Conservation (phyloP, 1,284 basidiomycete species). For the Moesziomyces sp. region DNA sequence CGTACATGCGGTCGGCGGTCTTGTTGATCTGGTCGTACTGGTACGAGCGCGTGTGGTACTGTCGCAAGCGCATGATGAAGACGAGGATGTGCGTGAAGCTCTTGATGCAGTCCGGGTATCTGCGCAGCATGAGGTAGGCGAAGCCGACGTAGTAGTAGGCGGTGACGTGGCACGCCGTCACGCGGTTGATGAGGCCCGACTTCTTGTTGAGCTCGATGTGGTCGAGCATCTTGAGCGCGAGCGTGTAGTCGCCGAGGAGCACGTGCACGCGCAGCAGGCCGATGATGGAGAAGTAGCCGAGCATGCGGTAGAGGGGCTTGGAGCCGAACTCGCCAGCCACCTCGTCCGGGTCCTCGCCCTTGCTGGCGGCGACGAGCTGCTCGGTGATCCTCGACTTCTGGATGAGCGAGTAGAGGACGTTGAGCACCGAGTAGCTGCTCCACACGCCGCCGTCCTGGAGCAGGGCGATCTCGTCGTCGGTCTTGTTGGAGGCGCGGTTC, state of each 20-base stretch:
- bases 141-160: slow-evolving; percentile 96
- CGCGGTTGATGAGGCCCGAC: slow-evolving; percentile 59
- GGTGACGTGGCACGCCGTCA: slow-evolving; percentile 75
- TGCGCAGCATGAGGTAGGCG: slow-evolving; percentile 92
- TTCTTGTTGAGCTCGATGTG: slow-evolving; percentile 76
- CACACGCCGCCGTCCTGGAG: slow-evolving; percentile 74
- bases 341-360: slow-evolving; percentile 80
- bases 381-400: slow-evolving; percentile 97
- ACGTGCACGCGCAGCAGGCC: slow-evolving; percentile 95
- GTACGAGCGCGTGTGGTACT: slow-evolving; percentile 94
- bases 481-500: slow-evolving; percentile 83
- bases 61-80: slow-evolving; percentile 69
- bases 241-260: slow-evolving; percentile 91
- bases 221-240: slow-evolving; percentile 95
- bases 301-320: slow-evolving; percentile 88
- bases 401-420: slow-evolving; percentile 96
- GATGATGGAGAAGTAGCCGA: slow-evolving; percentile 95
- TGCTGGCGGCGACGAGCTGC: slow-evolving; percentile 83
- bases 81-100: slow-evolving; percentile 92
- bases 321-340: slow-evolving; percentile 91
- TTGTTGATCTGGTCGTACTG: slow-evolving; percentile 99
- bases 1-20: slow-evolving; percentile 97
- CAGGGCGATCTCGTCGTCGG: slow-evolving; percentile 78
- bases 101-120: slow-evolving; percentile 94
- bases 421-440: slow-evolving; percentile 96